A percentile compares a stretch with the other conserved stretches of the same genome.
phyloP scores from a whole-genome alignment of 1,139 yeast genomes.

The Pichia sp. region DNA sequence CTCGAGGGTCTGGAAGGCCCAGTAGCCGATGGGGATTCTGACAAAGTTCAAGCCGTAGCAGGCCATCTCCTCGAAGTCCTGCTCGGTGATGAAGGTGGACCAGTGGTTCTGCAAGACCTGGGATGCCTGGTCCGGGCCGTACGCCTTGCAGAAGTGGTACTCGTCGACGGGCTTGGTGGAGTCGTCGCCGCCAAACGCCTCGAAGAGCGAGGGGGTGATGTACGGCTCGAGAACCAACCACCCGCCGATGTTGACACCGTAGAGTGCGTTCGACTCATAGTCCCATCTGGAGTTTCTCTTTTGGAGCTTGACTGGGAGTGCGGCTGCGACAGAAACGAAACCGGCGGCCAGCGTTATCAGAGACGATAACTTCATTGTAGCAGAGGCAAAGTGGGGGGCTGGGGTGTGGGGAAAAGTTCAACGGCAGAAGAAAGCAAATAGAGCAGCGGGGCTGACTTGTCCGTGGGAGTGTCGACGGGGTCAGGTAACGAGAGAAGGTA shows the following conservation, averaged over 20 bases:
- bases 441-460: too few relatives aligned
- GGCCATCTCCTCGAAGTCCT: conserved; percentile 47
- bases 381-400: too few relatives aligned
- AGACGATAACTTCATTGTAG: not conserved
- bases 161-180: conserved; percentile 50
- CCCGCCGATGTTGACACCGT: conserved; percentile 61
- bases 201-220: conserved; percentile 58
- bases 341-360: not conserved
- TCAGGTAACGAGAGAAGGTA: too few relatives aligned
- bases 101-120: conserved; percentile 47
- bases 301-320: conserved; percentile 25
- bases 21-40: conserved; percentile 63
- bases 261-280: conserved; percentile 24
- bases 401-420: too few relatives aligned
- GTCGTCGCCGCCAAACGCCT: conserved; percentile 35
- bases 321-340: conserved; percentile 14
- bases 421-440: too few relatives aligned
- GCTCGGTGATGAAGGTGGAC: conserved; percentile 50
- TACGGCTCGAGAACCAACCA: conserved; percentile 66
- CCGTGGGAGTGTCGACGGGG: too few relatives aligned
- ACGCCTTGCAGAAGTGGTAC: conserved; percentile 44
- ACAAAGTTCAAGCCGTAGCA: conserved; percentile 55
- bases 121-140: conserved; percentile 45
- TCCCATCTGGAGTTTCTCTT: conserved; percentile 31
- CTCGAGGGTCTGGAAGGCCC: conserved; percentile 52